phyloP scores from a whole-genome alignment of 192 early-diverging fungal genomes.

The Backusella liffmaniae region DNA sequence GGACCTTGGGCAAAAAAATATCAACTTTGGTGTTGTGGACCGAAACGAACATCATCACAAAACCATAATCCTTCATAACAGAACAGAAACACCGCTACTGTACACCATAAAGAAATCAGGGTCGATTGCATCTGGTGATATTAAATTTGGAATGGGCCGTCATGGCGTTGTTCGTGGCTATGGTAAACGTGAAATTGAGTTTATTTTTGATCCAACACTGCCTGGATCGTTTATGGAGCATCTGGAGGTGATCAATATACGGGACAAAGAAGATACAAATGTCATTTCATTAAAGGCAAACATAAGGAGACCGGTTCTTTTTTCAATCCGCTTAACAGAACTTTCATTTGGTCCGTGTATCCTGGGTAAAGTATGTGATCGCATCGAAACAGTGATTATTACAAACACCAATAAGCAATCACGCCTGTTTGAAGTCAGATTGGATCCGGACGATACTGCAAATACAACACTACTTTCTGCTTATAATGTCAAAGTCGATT shows the following conservation, averaged over 20 bases:
- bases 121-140: constrained; percentile 89
- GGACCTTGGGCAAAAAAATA: constrained; percentile 95
- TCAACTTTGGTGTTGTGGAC: constrained; percentile 93
- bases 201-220: constrained; percentile 87
- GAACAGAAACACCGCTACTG: constrained; percentile 81
- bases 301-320: constrained; percentile 82
- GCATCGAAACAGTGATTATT: constrained; percentile 63
- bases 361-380: constrained; percentile 48
- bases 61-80: constrained; percentile 85
- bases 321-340: constrained; percentile 68
- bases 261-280: constrained; percentile 78
- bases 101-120: constrained; percentile 95
- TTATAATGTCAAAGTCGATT: constrained; percentile 50
- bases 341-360: constrained; percentile 76
- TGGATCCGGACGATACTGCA: constrained; percentile 64
- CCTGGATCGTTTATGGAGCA: constrained; percentile 84
- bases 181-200: constrained; percentile 88
- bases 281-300: constrained; percentile 83
- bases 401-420: constrained; percentile 82
- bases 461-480: constrained; percentile 42
- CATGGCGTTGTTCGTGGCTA: constrained; percentile 87
- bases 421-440: constrained; percentile 71
- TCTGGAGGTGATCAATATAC: constrained; percentile 83
- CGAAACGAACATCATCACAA: constrained; percentile 81
- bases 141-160: constrained; percentile 72